Percentiles rank a stretch among this genome's conserved stretches.
Evolutionary conservation across 768 basidiomycete species (phyloP).

Genomic region (Russula olivacea): DNA sequence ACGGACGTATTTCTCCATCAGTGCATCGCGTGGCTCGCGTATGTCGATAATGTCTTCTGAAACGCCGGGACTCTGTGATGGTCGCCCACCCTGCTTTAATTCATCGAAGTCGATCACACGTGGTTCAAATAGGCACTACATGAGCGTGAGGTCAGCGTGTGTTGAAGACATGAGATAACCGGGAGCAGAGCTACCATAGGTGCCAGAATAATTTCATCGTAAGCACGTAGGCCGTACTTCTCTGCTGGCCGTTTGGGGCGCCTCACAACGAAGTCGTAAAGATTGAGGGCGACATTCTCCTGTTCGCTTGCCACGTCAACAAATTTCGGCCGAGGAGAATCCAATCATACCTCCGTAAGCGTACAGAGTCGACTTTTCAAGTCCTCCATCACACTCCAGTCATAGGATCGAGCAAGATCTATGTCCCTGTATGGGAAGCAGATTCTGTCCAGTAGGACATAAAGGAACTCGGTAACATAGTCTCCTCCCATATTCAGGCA

Average conservation of each 20-base stretch:
- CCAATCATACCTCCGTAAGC: constrained; percentile 66
- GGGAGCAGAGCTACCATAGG: constrained; percentile 66
- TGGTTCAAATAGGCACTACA: constrained; percentile 87
- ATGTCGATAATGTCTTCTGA: constrained; percentile 65
- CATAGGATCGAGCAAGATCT: constrained; percentile 69
- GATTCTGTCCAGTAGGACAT: constrained; percentile 70
- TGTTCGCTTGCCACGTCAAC: constrained; percentile 31
- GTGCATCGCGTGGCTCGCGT: constrained; percentile 22
- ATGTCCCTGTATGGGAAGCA: constrained; percentile 85
- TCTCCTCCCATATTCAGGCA: constrained; percentile 86
- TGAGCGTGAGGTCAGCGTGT: background rate
- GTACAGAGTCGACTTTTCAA: constrained; percentile 82
- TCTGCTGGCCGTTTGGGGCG: constrained; percentile 67
- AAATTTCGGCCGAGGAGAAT: background rate
- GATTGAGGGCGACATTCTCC: constrained; percentile 84
- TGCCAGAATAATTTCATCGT: constrained; percentile 92
- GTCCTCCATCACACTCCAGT: constrained; percentile 90
- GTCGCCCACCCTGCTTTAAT: constrained; percentile 50
- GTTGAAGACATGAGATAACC: background rate
- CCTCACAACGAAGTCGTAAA: constrained; percentile 87
- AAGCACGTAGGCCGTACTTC: constrained; percentile 86
- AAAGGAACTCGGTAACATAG: constrained; percentile 88
- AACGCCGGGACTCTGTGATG: constrained; percentile 51
- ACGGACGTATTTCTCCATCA: constrained; percentile 40
- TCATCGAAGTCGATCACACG: constrained; percentile 85